These are phyloP conservation scores for button mushroom (Agaricus bisporus) DNA, from an alignment of 768 basidiomycete species.

Conservation along the genomic window DNA sequence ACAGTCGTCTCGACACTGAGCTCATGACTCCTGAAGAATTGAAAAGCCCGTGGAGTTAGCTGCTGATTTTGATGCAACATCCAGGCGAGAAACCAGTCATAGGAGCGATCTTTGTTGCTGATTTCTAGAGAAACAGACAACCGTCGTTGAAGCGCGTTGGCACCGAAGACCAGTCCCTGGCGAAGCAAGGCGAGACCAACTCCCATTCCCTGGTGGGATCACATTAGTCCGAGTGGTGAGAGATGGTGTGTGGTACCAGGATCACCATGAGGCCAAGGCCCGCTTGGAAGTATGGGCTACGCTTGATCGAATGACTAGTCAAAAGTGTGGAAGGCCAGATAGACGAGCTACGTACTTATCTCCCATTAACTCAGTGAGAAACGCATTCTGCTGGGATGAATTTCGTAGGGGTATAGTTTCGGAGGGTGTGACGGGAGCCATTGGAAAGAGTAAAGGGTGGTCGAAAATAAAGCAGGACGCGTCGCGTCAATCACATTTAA, in stretches of 20 bases:
- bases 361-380: slow-evolving; percentile 37
- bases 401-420: slow-evolving; percentile 10
- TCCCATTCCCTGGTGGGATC: slow-evolving; percentile 68
- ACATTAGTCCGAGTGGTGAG: slow-evolving; percentile 3
- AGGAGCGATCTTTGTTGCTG: slow-evolving; percentile 89
- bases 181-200: slow-evolving; percentile 76
- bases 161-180: slow-evolving; percentile 59
- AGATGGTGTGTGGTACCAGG: slow-evolving; percentile 2
- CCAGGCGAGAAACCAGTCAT: slow-evolving; percentile 97
- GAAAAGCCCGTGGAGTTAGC: slow-evolving; percentile 13
- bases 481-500: slow-evolving; percentile 13
- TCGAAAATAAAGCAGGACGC: slow-evolving; percentile 12
- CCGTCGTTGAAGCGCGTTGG: slow-evolving; percentile 75
- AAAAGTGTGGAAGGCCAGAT: neutral
- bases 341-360: slow-evolving; percentile 55
- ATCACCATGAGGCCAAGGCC: slow-evolving; percentile 95
- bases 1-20: slow-evolving; percentile 91
- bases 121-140: slow-evolving; percentile 95
- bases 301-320: slow-evolving; percentile 27
- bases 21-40: slow-evolving; percentile 78
- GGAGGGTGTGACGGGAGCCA: slow-evolving; percentile 5
- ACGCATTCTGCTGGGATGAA: slow-evolving; percentile 17
- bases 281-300: slow-evolving; percentile 94
- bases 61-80: slow-evolving; percentile 65
- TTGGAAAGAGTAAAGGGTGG: neutral